Conservation (phyloP, 805 yeast species). For the Scheffersomyces spartinae region DNA sequence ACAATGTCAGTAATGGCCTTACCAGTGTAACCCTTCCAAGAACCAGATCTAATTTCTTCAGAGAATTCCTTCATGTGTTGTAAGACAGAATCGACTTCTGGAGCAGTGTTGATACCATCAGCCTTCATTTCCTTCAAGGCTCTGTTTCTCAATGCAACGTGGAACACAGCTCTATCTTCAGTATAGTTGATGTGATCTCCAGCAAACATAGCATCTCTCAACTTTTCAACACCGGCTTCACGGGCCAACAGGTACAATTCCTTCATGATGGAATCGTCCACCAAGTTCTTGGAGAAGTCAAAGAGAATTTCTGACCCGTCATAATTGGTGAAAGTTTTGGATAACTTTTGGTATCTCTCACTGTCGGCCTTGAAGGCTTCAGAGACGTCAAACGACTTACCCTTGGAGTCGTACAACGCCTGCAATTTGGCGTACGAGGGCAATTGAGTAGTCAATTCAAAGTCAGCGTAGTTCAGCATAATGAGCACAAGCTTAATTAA, state of each 20-base stretch:
- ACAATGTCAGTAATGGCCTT: constrained; percentile 87
- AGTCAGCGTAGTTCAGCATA: constrained; percentile 12
- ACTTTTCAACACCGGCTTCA: constrained; percentile 77
- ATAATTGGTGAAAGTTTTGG: constrained; percentile 69
- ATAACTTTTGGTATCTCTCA: constrained; percentile 61
- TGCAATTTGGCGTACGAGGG: constrained; percentile 80
- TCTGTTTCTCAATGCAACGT: constrained; percentile 93
- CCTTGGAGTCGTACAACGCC: constrained; percentile 53
- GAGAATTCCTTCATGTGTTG: constrained; percentile 96
- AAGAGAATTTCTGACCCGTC: constrained; percentile 85
- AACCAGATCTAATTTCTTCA: constrained; percentile 80
- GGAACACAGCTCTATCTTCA: constrained; percentile 95
- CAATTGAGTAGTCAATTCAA: constrained; percentile 57
- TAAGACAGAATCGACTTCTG: constrained; percentile 84
- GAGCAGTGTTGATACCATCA: constrained; percentile 81
- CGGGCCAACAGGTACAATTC: constrained; percentile 69
- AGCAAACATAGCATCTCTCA: constrained; percentile 83
- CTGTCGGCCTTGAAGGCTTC: constrained; percentile 71
- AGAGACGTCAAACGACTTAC: constrained; percentile 61
- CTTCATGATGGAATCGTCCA: constrained; percentile 70
- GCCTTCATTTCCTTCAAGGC: constrained; percentile 74
- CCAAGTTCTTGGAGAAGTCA: constrained; percentile 90
- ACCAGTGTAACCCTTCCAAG: constrained; percentile 96
- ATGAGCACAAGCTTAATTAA: constrained; percentile 3
- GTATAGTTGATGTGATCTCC: constrained; percentile 95